phyloP scores from a whole-genome alignment of 495 filamentous ascomycete genomes.

The Umbilicaria muhlenbergii region DNA sequence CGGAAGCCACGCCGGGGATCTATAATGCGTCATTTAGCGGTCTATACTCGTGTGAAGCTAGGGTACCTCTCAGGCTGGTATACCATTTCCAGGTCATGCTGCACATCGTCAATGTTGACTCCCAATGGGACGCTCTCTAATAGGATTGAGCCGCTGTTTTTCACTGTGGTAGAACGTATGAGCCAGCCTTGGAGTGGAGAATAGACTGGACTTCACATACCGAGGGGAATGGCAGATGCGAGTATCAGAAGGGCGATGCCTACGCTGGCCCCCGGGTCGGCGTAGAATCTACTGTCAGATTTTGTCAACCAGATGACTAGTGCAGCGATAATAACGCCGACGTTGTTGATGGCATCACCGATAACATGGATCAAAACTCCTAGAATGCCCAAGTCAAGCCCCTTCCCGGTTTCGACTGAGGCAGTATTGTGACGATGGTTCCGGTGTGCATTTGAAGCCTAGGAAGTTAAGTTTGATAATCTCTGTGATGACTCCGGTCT shows the following conservation, averaged over 20 bases:
- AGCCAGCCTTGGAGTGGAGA: constrained; percentile 1
- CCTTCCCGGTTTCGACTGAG: constrained; percentile 43
- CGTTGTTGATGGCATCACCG: constrained; percentile 33
- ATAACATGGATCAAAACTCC: constrained; percentile 34
- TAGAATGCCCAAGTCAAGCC: constrained; percentile 30
- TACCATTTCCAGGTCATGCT: constrained; percentile 46
- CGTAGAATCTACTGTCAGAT: constrained; percentile 28
- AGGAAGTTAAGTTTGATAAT: too few relatives aligned
- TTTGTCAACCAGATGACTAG: constrained; percentile 28
- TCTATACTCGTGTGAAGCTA: background rate
- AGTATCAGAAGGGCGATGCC: constrained; percentile 30
- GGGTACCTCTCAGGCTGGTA: background rate
- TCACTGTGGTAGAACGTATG: too few relatives aligned
- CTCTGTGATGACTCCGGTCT: too few relatives aligned
- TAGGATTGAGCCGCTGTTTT: constrained; percentile 36
- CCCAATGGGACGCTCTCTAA: constrained; percentile 71
- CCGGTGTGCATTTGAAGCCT: background rate
- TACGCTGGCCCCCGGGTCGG: constrained; percentile 31
- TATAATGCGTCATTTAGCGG: constrained; percentile 1
- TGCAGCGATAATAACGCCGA: constrained; percentile 31
- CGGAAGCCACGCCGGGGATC: constrained; percentile 27
- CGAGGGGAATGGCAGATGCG: constrained; percentile 9
- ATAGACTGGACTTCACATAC: background rate
- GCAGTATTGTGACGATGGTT: constrained; percentile 12
- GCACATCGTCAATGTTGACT: constrained; percentile 60